Percentiles rank a stretch among this genome's conserved stretches.
phyloP scores from a whole-genome alignment of 2,329 filamentous ascomycete genomes.

The Aureobasidium sp. region DNA sequence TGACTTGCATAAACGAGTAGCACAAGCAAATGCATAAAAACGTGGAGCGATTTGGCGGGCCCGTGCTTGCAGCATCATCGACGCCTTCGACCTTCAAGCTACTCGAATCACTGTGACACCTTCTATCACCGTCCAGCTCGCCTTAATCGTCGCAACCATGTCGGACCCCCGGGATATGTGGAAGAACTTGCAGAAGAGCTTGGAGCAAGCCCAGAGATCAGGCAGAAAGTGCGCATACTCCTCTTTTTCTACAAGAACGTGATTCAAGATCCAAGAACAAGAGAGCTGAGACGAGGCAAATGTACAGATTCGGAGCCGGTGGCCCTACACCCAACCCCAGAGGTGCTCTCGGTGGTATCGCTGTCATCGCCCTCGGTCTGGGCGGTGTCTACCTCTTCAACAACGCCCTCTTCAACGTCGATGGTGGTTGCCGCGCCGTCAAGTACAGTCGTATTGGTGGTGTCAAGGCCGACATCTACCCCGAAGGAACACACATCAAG shows the following conservation, averaged over 20 bases:
- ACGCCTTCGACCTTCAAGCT: conserved; percentile 10
- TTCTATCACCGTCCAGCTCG: conserved; percentile 6
- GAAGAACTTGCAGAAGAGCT: conserved; percentile 56
- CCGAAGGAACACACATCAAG: conserved; percentile 89
- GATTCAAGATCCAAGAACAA: conserved; percentile 18
- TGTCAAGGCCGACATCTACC: conserved; percentile 94
- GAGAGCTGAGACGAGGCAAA: conserved; percentile 13
- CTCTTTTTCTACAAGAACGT: background rate
- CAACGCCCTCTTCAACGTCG: conserved; percentile 71
- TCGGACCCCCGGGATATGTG: conserved; percentile 59
- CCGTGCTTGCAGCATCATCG: conserved; percentile 1
- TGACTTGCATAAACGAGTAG: background rate
- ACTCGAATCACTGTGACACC: background rate
- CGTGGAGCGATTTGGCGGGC: background rate
- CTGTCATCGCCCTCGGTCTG: conserved; percentile 45
- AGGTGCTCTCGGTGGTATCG: conserved; percentile 49
- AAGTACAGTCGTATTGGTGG: conserved; percentile 87
- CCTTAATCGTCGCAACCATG: conserved; percentile 23
- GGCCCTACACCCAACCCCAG: conserved; percentile 43
- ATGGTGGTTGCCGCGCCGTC: conserved; percentile 97
- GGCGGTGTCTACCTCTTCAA: conserved; percentile 50
- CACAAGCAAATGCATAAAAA: background rate
- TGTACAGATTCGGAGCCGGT: conserved; percentile 40
- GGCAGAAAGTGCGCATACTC: conserved; percentile 33
- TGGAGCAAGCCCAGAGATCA: conserved; percentile 43